Percentiles rank a stretch among this genome's conserved stretches.
phyloP scores from a whole-genome alignment of 1,139 yeast genomes.

The Yamadazyma membranifaciens region DNA sequence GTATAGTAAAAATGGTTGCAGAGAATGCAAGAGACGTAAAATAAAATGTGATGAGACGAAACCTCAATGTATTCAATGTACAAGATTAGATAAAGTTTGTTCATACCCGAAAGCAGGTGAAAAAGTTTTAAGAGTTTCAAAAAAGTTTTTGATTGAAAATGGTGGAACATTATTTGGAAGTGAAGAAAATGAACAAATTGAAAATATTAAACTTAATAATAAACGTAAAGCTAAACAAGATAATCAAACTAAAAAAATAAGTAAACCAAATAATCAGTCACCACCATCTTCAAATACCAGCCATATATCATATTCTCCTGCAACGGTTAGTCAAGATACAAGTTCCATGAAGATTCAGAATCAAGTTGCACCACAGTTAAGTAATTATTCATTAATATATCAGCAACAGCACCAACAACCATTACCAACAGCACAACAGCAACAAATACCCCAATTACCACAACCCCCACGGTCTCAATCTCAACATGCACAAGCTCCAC shows the following conservation, averaged over 20 bases:
- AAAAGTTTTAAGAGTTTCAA: constrained; percentile 28
- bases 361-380: not conserved
- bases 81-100: constrained; percentile 32
- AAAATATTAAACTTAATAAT: constrained; percentile 1
- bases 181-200: constrained; percentile 4
- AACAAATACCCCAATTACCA: not conserved
- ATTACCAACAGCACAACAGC: not conserved
- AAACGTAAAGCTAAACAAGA: constrained; percentile 3
- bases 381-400: not conserved
- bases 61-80: constrained; percentile 53
- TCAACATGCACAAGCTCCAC: constrained; percentile 1
- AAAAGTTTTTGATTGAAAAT: constrained; percentile 15
- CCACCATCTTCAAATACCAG: not conserved
- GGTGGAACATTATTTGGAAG: not conserved
- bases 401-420: constrained; percentile 1
- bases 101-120: constrained; percentile 35
- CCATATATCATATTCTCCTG: not conserved
- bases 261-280: not conserved
- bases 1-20: constrained; percentile 39
- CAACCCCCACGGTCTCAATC: constrained; percentile 3
- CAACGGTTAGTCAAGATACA: no score
- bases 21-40: constrained; percentile 42
- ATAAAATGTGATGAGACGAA: constrained; percentile 59
- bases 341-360: not conserved
- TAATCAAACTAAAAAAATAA: constrained; percentile 1